These are phyloP conservation scores for Durusdinium trenchii DNA, from an alignment of 73 alveolate genomes.

Conservation along the genomic window DNA sequence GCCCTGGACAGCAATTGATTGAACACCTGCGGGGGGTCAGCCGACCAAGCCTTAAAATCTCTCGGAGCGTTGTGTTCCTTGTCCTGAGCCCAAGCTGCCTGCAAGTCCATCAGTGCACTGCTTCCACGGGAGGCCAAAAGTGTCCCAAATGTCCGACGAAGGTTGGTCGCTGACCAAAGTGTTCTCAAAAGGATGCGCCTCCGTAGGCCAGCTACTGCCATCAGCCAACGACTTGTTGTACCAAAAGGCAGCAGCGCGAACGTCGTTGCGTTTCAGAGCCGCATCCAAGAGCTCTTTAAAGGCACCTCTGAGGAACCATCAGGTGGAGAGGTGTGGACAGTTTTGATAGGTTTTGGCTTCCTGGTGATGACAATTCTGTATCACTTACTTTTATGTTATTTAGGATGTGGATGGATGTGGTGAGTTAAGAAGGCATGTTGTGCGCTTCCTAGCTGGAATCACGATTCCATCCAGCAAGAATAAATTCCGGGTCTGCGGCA, in stretches of 20 bases:
- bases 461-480: too few relatives aligned
- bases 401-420: too few relatives aligned
- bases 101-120: not conserved
- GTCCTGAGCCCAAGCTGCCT: too few relatives aligned
- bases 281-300: slow-evolving; percentile 10
- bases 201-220: not conserved
- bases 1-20: slow-evolving; percentile 42
- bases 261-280: not conserved
- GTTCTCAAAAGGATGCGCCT: not conserved
- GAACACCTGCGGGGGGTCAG: too few relatives aligned
- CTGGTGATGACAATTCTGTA: too few relatives aligned
- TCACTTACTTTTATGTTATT: too few relatives aligned
- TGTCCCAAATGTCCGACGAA: not conserved
- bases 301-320: not conserved
- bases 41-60: too few relatives aligned
- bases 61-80: too few relatives aligned
- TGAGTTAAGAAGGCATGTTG: too few relatives aligned
- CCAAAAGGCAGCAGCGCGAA: slow-evolving; percentile 22
- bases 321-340: not conserved
- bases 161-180: not conserved
- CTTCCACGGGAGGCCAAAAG: not conserved
- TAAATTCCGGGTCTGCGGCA: too few relatives aligned
- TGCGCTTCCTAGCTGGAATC: too few relatives aligned
- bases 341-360: too few relatives aligned
- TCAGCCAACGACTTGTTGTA: not conserved